Evolutionary conservation across 805 yeast genomes (phyloP).

Genomic region (Cyberlindnera xylosilytica): DNA sequence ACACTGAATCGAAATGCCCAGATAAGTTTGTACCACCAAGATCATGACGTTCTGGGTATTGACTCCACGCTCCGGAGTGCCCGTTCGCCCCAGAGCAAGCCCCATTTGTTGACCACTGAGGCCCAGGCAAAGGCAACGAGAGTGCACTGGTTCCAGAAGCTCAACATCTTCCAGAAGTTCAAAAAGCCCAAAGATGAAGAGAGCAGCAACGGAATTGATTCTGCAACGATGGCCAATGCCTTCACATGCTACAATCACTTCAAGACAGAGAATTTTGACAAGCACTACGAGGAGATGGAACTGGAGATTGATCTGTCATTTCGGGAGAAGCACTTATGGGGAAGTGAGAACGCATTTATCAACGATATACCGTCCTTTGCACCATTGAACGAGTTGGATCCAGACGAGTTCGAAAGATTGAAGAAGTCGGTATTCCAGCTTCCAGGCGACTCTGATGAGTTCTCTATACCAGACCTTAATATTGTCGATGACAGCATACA

Average conservation of each 20-base stretch:
- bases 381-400: conserved; percentile 12
- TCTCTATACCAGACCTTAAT: neutral
- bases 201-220: neutral
- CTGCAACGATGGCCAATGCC: neutral
- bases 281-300: conserved; percentile 1
- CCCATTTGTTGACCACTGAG: neutral
- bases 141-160: conserved; percentile 11
- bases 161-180: conserved; percentile 8
- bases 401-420: conserved; percentile 5
- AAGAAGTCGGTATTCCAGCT: conserved; percentile 1
- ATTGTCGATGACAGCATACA: neutral
- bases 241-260: conserved; percentile 8
- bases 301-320: neutral
- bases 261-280: conserved; percentile 8
- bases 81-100: neutral
- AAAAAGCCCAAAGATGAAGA: neutral
- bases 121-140: neutral
- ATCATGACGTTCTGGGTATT: conserved; percentile 1
- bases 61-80: conserved; percentile 6
- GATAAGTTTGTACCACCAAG: conserved; percentile 1
- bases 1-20: too few relatives aligned
- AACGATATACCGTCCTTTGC: conserved; percentile 7
- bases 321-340: neutral
- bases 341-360: neutral
- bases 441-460: neutral